phyloP scores from a whole-genome alignment of 2,329 filamentous ascomycete species.

The Aspergillus sergii region DNA sequence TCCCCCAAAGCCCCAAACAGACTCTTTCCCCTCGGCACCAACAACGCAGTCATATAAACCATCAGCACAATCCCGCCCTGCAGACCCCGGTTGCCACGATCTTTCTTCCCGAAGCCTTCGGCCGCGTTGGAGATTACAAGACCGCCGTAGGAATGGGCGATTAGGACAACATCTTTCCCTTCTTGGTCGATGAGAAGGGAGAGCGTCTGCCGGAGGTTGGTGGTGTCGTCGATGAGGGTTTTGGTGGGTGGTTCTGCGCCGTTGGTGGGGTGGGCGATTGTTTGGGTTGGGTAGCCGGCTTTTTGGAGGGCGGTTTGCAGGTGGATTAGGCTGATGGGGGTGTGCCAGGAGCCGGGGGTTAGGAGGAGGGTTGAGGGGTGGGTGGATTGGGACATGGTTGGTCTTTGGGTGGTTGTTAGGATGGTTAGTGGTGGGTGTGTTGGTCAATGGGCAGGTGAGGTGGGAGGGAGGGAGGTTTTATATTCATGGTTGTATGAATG shows the following conservation, averaged over 20 bases:
- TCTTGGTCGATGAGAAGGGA: conserved; percentile 28
- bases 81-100: conserved; percentile 27
- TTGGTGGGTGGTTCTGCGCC: conserved; percentile 35
- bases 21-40: conserved; percentile 36
- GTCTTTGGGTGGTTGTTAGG: background rate
- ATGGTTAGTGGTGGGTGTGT: background rate
- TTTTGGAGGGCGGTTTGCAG: conserved; percentile 33
- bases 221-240: conserved; percentile 39
- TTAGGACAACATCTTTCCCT: conserved; percentile 29
- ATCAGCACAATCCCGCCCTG: conserved; percentile 32
- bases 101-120: conserved; percentile 27
- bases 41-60: conserved; percentile 39
- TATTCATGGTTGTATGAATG: background rate
- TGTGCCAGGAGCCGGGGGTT: conserved; percentile 46
- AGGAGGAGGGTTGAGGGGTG: conserved; percentile 37
- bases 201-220: conserved; percentile 23
- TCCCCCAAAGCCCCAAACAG: conserved; percentile 33
- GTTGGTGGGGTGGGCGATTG: conserved; percentile 32
- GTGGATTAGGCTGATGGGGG: conserved; percentile 32
- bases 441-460: background rate
- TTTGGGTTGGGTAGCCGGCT: conserved; percentile 36
- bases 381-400: background rate
- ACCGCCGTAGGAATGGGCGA: conserved; percentile 40
- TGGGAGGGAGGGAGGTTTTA: background rate
- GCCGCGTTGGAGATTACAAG: conserved; percentile 33